phyloP scores from a whole-genome alignment of 441 rosid genomes.

The Capsella rubella region DNA sequence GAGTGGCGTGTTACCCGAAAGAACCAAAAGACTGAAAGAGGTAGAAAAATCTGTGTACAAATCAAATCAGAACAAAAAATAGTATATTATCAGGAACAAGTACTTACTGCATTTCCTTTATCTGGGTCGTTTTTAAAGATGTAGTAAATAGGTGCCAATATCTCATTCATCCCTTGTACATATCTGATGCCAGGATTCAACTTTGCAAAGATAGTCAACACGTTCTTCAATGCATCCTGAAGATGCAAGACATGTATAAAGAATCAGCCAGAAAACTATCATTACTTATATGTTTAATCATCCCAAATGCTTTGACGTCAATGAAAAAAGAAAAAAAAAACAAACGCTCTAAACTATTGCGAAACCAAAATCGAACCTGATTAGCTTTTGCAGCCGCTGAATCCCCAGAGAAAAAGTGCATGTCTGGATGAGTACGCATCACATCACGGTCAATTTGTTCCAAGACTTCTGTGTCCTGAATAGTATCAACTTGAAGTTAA shows the following conservation, averaged over 20 bases:
- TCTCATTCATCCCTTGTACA: slow-evolving; percentile 95
- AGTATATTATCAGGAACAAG: slow-evolving; percentile 10
- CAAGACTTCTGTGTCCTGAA: slow-evolving; percentile 76
- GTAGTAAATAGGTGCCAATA: slow-evolving; percentile 80
- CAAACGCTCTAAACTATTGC: not conserved
- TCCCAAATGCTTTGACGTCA: not conserved
- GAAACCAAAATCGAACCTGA: slow-evolving; percentile 56
- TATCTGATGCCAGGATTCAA: slow-evolving; percentile 92
- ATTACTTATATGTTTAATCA: not conserved
- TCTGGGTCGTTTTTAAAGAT: slow-evolving; percentile 79
- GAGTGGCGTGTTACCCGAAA: not conserved
- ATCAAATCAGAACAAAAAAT: slow-evolving; percentile 22
- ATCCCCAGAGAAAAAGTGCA: slow-evolving; percentile 88
- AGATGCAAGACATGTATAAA: slow-evolving; percentile 35
- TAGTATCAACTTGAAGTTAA: slow-evolving; percentile 37
- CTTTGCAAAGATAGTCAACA: slow-evolving; percentile 80
- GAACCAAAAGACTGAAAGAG: not conserved
- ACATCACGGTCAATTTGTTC: slow-evolving; percentile 93
- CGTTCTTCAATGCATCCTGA: slow-evolving; percentile 79
- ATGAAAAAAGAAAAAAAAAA: too few relatives aligned
- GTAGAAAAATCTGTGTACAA: slow-evolving; percentile 9
- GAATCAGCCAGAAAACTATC: slow-evolving; percentile 17
- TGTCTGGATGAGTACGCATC: slow-evolving; percentile 87
- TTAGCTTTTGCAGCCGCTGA: slow-evolving; percentile 67
- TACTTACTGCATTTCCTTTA: slow-evolving; percentile 70